Conservation (phyloP, 2,329 filamentous ascomycete species). For the Ilyonectria mors-panacis region DNA sequence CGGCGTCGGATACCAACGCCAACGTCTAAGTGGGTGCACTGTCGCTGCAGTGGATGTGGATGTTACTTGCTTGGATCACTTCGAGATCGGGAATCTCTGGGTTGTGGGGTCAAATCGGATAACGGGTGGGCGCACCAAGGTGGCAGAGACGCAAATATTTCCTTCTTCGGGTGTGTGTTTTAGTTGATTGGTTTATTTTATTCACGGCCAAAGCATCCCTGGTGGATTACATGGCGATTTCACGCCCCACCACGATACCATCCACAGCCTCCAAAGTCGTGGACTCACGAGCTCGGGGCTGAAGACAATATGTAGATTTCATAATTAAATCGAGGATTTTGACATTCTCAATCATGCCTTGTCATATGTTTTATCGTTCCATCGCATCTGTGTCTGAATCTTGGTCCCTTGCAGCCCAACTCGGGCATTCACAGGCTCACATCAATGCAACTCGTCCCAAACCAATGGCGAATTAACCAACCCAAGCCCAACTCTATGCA, state of each 20-base stretch:
- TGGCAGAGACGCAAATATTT: not conserved
- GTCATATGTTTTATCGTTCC: not conserved
- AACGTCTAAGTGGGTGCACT: not conserved
- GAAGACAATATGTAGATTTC: not conserved
- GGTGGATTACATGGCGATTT: not conserved
- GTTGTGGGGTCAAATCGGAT: not conserved
- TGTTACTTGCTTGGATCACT: not conserved
- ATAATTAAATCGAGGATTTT: not conserved
- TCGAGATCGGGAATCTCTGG: not conserved
- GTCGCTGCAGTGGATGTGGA: too few species aligned
- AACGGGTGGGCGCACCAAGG: too few species aligned
- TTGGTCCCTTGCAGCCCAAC: not conserved
- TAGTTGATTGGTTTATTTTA: not conserved
- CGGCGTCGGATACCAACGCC: not conserved
- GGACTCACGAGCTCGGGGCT: not conserved
- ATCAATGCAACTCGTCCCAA: not conserved
- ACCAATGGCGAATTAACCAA: conserved; percentile 6
- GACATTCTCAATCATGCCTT: not conserved
- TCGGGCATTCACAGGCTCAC: not conserved
- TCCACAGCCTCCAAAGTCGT: not conserved
- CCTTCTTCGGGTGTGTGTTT: not conserved
- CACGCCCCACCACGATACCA: not conserved
- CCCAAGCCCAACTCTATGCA: conserved; percentile 29
- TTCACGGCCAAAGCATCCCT: not conserved
- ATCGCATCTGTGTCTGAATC: not conserved